Conservation (phyloP, 805 yeast genomes). For the Myxozyma sirexii region DNA sequence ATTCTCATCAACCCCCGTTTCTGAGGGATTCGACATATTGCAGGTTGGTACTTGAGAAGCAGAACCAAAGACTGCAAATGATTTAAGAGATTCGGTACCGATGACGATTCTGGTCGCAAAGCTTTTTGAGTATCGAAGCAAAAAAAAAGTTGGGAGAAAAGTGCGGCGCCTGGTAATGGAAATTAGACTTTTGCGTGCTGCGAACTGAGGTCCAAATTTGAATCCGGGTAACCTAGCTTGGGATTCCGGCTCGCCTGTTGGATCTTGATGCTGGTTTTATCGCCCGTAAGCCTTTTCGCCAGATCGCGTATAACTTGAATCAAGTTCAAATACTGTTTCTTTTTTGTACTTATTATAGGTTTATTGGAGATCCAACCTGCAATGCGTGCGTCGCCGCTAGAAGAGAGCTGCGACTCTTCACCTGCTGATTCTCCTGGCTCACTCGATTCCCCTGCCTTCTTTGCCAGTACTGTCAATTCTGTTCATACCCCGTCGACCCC, state of each 20-base stretch:
- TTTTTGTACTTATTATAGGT: too few species aligned
- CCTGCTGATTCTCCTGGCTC: not conserved
- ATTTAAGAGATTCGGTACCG: not conserved
- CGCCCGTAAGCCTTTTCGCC: too few species aligned
- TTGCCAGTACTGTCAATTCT: not conserved
- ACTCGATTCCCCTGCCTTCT: not conserved
- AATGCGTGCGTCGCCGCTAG: too few species aligned
- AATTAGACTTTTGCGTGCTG: not conserved
- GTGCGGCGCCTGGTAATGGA: slow-evolving; percentile 4
- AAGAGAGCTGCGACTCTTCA: not conserved
- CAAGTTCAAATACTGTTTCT: too few species aligned
- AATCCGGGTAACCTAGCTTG: slow-evolving; percentile 7
- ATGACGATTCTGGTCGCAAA: not conserved
- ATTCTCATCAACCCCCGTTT: not conserved
- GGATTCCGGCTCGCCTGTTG: too few species aligned
- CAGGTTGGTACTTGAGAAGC: not conserved
- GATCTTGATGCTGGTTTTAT: not conserved
- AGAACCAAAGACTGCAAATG: not conserved
- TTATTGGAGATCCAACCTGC: too few species aligned
- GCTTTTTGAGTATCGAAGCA: not conserved
- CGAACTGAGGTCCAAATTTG: not conserved
- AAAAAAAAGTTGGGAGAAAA: slow-evolving; percentile 13
- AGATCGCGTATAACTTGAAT: too few species aligned
- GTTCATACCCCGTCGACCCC: slow-evolving; percentile 12
- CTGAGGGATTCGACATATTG: not conserved